These are phyloP conservation scores for Aspergillus sp. DNA, from an alignment of 2,329 filamentous ascomycete species.

Conservation along the genomic window DNA sequence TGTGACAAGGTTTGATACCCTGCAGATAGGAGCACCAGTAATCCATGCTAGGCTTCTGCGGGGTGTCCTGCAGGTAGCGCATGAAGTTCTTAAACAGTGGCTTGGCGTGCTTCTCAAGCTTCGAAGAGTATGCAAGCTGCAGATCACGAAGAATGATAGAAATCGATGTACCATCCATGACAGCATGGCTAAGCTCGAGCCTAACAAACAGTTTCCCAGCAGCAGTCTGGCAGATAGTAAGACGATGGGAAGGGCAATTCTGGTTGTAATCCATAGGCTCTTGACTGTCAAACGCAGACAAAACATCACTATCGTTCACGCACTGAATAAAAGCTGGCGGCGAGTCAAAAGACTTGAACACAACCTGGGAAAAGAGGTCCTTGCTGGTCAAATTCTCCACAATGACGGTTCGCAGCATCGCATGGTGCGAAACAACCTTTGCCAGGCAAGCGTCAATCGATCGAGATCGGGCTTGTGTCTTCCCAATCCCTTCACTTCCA, in stretches of 20 bases:
- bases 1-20: slow-evolving; percentile 28
- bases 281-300: slow-evolving; percentile 25
- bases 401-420: slow-evolving; percentile 29
- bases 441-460: slow-evolving; percentile 20
- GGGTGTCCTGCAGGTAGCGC: slow-evolving; percentile 22
- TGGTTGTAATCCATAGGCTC: slow-evolving; percentile 19
- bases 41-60: slow-evolving; percentile 17
- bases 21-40: slow-evolving; percentile 34
- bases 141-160: slow-evolving; percentile 26
- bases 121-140: slow-evolving; percentile 23
- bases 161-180: slow-evolving; percentile 33
- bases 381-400: slow-evolving; percentile 29
- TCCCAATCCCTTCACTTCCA: not conserved
- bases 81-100: slow-evolving; percentile 35
- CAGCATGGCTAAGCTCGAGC: slow-evolving; percentile 33
- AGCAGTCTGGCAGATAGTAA: slow-evolving; percentile 42
- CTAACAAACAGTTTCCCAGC: slow-evolving; percentile 34
- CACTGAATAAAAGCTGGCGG: slow-evolving; percentile 26
- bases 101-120: slow-evolving; percentile 19
- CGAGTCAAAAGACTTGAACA: slow-evolving; percentile 29
- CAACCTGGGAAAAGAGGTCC: slow-evolving; percentile 33
- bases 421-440: slow-evolving; percentile 27
- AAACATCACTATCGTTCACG: slow-evolving; percentile 21
- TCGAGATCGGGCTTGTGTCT: not conserved
- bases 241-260: slow-evolving; percentile 38